These are phyloP conservation scores for Penicillium sp. DNA, from an alignment of 2,329 filamentous ascomycete species.

Conservation along the genomic window DNA sequence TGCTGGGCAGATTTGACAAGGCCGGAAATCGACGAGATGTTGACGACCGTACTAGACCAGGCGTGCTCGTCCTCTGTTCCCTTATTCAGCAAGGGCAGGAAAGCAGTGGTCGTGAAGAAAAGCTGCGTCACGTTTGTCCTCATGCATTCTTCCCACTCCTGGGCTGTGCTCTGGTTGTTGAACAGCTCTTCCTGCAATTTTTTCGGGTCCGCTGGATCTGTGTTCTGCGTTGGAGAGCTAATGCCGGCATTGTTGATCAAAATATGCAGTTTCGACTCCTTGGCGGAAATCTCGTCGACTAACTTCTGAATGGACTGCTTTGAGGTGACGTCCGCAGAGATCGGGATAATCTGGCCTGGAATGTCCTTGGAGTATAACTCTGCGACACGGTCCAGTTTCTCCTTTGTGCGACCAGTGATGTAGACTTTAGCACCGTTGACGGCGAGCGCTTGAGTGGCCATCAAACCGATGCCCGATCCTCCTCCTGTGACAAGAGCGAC, in stretches of 20 bases:
- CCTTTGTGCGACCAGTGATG: neutral
- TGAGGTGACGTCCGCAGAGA: neutral
- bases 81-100: neutral
- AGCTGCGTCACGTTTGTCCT: neutral
- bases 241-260: neutral
- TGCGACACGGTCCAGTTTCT: no score
- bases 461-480: neutral
- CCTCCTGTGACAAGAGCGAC: neutral
- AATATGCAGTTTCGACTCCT: neutral
- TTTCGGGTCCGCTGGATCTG: neutral
- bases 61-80: neutral
- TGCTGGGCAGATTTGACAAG: neutral
- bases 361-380: no score
- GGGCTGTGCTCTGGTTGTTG: neutral
- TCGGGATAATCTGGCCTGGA: neutral
- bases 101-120: neutral
- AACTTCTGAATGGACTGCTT: neutral
- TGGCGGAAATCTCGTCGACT: neutral
- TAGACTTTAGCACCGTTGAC: neutral
- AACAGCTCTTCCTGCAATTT: neutral
- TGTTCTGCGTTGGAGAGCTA: neutral
- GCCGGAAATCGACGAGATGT: neutral
- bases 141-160: neutral
- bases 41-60: neutral
- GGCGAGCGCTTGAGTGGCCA: neutral